These are phyloP conservation scores for Polychytrium aggregatum DNA, from an alignment of 192 early-diverging fungal genomes.

Conservation along the genomic window DNA sequence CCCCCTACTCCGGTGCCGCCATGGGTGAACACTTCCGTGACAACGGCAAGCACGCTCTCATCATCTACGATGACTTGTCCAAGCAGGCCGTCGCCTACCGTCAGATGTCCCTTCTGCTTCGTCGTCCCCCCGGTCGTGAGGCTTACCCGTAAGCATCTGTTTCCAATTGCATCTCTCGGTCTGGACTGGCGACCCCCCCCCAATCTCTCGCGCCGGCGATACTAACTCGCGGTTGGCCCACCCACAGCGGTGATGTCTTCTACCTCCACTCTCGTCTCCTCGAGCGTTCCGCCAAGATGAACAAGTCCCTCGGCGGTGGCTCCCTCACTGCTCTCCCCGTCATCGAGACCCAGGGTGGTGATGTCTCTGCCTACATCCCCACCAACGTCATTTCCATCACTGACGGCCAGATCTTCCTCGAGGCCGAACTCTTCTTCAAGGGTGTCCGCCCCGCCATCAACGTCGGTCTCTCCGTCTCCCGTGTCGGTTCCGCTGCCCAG, in stretches of 20 bases:
- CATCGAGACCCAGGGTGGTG: constrained; percentile 99
- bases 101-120: constrained; percentile 98
- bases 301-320: constrained; percentile 86
- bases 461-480: constrained; percentile 99
- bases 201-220: no score
- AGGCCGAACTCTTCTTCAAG: constrained; percentile 99
- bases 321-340: constrained; percentile 98
- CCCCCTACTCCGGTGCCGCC: constrained; percentile 96
- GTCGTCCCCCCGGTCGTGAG: constrained; percentile 99
- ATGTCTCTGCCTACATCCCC: constrained; percentile 99
- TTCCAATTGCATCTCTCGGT: constrained; percentile 4
- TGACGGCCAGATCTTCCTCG: constrained; percentile 99
- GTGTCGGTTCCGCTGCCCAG: constrained; percentile 99
- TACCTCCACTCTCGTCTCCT: constrained; percentile 98
- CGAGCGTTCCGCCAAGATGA: constrained; percentile 99
- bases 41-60: constrained; percentile 95
- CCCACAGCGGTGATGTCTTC: constrained; percentile 87
- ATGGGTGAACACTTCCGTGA: constrained; percentile 99
- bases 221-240: no score
- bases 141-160: constrained; percentile 69
- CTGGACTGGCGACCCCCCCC: no score
- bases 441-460: constrained; percentile 99
- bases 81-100: constrained; percentile 99
- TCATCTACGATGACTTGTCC: constrained; percentile 99
- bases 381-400: constrained; percentile 99